Evolutionary conservation across 768 basidiomycete species (phyloP).

Genomic region (Boletus sensibilis): DNA sequence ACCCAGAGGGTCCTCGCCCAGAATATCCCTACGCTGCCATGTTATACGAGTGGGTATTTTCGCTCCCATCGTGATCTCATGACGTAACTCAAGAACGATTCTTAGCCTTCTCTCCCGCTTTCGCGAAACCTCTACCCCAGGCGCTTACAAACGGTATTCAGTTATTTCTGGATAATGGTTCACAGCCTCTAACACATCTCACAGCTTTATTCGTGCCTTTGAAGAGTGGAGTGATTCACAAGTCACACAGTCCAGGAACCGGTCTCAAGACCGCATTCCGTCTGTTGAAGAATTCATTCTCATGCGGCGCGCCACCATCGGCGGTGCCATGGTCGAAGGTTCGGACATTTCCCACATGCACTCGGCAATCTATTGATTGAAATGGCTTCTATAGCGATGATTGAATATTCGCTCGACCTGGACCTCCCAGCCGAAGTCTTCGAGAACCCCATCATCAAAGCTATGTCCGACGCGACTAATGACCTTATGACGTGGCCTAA

Average conservation of each 20-base stretch:
- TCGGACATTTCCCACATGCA: background rate
- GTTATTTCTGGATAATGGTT: background rate
- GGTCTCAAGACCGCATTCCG: slow-evolving; percentile 37
- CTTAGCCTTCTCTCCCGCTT: slow-evolving; percentile 34
- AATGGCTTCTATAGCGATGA: slow-evolving; percentile 26
- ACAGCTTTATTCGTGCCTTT: slow-evolving; percentile 37
- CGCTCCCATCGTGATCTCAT: background rate
- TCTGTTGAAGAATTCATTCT: slow-evolving; percentile 39
- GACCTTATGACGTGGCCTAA: slow-evolving; percentile 45
- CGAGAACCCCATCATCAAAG: slow-evolving; percentile 33
- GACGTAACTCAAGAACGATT: slow-evolving; percentile 7
- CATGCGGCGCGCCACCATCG: slow-evolving; percentile 39
- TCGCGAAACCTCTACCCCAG: slow-evolving; percentile 36
- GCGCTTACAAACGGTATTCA: slow-evolving; percentile 35
- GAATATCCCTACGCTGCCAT: slow-evolving; percentile 39
- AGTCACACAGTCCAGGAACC: slow-evolving; percentile 35
- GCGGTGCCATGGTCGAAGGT: slow-evolving; percentile 41
- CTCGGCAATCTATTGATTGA: background rate
- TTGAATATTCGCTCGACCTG: slow-evolving; percentile 39
- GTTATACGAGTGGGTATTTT: slow-evolving; percentile 36
- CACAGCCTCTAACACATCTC: background rate
- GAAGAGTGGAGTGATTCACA: slow-evolving; percentile 37
- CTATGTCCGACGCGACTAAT: slow-evolving; percentile 40
- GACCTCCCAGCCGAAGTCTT: slow-evolving; percentile 39
- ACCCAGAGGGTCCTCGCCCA: slow-evolving; percentile 31